Evolutionary conservation across 495 filamentous ascomycete genomes (phyloP), one percentile per base, ranked within the genome.

Genomic region (Hyaloscypha bicolor): DNA sequence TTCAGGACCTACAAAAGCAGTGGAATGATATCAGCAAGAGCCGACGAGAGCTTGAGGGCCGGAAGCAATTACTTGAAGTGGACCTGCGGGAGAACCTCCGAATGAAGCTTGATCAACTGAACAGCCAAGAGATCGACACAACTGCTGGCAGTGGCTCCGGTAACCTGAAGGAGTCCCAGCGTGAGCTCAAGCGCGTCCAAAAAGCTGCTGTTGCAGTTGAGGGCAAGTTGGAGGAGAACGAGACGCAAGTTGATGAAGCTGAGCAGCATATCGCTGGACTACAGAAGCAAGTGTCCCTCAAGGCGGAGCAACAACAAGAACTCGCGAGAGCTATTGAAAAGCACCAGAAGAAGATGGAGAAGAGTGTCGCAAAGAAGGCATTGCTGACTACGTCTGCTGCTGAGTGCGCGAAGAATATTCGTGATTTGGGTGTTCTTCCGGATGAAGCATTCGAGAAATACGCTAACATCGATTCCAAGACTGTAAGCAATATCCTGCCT

Each of bases 391-490:
- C 90, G 70, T 89, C 92, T 73, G 89, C 89, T 6, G 83, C 86
- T 2, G 94, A 97, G 72, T 91, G 91, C 68, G 86, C 87, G 51
- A 87, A 90, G 69, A 95, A 94, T 63, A 97, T 99, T 69, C 88
- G 93, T 62, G 93, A 97, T 70, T 82, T 99, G 9, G 95, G 95
- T 71, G 93, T 95, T 31, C 83, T 99, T 16, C 96, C 95, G 2
- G 93, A 98, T 55, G 93, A 96, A 69, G 95, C 95, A 4, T 96
- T 97, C 73, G 91, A 90, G 58, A 95, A 93, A 72, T 99, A 94
- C 73, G 86, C 92, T 71, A 90, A 87, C 72, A 86, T 89, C 55
- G 88, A 91, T 67, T 87, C 89, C 30, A 93, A 96, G 68, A 83
- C 83, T 39, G 90, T 88, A 77, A 73, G 83, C 78, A 35, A 22